Conservation (phyloP, 495 filamentous ascomycete species). For the Filosporella fistucella region DNA sequence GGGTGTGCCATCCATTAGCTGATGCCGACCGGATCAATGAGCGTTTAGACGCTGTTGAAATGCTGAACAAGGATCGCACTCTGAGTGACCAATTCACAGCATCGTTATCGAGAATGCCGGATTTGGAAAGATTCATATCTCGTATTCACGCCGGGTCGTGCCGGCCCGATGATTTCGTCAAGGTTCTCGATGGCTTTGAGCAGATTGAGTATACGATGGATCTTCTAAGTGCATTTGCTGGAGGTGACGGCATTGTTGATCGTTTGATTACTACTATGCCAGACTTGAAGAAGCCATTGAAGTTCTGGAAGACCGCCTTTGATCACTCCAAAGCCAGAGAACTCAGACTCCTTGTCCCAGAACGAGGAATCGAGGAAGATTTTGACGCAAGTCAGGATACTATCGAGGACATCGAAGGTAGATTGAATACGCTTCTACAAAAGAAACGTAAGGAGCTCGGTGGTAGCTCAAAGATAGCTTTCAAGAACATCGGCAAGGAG, state of each 20-base stretch:
- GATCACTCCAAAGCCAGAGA: conserved; percentile 77
- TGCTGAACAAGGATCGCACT: conserved; percentile 75
- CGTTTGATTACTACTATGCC: conserved; percentile 83
- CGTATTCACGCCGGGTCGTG: conserved; percentile 88
- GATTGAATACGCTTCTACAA: conserved; percentile 69
- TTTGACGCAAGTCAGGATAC: conserved; percentile 83
- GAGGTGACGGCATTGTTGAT: conserved; percentile 76
- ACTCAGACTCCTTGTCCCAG: conserved; percentile 69
- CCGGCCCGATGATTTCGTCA: conserved; percentile 84
- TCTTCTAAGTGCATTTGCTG: conserved; percentile 63
- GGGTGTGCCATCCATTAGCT: conserved; percentile 94
- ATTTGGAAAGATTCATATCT: conserved; percentile 91
- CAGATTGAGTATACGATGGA: conserved; percentile 91
- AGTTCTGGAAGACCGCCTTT: conserved; percentile 90
- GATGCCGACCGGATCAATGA: conserved; percentile 86
- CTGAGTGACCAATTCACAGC: conserved; percentile 80
- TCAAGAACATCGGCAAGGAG: conserved; percentile 90
- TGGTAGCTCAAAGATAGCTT: conserved; percentile 61
- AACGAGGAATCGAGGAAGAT: conserved; percentile 85
- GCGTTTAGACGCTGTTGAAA: conserved; percentile 91
- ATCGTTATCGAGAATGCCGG: conserved; percentile 84
- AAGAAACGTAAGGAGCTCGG: conserved; percentile 62
- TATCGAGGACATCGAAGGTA: conserved; percentile 65
- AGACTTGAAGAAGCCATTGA: conserved; percentile 64
- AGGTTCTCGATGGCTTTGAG: conserved; percentile 95